Conservation (phyloP, 1,139 yeast genomes). For the Candida sp. region DNA sequence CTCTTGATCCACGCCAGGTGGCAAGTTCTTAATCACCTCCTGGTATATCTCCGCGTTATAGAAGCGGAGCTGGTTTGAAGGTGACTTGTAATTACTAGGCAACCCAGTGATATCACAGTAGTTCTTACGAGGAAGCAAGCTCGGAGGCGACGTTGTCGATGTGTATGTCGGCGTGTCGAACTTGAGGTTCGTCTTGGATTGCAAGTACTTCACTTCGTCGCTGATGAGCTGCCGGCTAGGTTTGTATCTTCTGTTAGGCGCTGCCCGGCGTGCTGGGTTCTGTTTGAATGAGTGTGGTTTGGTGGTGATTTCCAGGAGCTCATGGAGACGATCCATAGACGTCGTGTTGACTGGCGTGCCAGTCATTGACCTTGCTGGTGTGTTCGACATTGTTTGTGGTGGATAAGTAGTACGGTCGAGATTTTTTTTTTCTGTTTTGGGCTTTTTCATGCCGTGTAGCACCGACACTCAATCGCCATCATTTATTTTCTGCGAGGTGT, state of each 20-base stretch:
- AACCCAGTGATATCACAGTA: slow-evolving; percentile 97
- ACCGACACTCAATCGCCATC: neutral
- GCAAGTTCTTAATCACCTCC: slow-evolving; percentile 75
- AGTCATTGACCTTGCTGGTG: slow-evolving; percentile 6
- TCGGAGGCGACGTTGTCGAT: slow-evolving; percentile 86
- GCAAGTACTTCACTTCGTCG: slow-evolving; percentile 75
- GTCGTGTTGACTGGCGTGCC: slow-evolving; percentile 4
- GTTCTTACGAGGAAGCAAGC: slow-evolving; percentile 76
- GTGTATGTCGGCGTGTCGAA: slow-evolving; percentile 61
- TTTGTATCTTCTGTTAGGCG: slow-evolving; percentile 69
- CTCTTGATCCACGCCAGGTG: slow-evolving; percentile 94
- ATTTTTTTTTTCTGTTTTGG: neutral
- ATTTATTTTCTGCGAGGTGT: neutral
- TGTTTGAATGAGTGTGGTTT: slow-evolving; percentile 57
- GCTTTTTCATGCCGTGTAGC: neutral
- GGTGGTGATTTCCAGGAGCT: slow-evolving; percentile 46
- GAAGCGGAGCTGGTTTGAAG: slow-evolving; percentile 77
- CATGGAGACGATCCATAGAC: slow-evolving; percentile 26
- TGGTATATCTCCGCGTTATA: slow-evolving; percentile 86
- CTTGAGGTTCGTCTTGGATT: slow-evolving; percentile 40
- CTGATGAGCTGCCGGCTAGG: slow-evolving; percentile 74
- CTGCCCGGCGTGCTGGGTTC: slow-evolving; percentile 46
- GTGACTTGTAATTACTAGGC: slow-evolving; percentile 76
- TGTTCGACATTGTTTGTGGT: slow-evolving; percentile 2
- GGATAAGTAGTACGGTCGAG: neutral